Conservation (phyloP, 2,329 filamentous ascomycete genomes). For the Nigrospora oryzae region DNA sequence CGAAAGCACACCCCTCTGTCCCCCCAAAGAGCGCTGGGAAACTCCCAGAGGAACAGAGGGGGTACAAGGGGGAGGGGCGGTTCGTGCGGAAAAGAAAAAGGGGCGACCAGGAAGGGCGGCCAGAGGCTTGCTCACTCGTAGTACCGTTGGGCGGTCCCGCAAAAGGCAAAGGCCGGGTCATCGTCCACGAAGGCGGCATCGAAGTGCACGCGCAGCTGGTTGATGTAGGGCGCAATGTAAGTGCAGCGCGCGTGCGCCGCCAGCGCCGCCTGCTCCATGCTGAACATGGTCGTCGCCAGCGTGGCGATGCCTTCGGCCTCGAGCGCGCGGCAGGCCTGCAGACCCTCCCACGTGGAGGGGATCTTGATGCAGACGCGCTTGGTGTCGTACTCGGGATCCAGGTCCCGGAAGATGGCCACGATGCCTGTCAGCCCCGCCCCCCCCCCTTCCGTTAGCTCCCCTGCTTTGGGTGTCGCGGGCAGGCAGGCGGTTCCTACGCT, state of each 20-base stretch:
- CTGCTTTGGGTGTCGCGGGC: no score
- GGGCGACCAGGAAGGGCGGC: no score
- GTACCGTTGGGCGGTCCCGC: constrained; percentile 42
- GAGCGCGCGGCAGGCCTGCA: constrained; percentile 48
- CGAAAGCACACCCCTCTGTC: no score
- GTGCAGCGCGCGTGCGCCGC: constrained; percentile 49
- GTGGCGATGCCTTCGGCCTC: constrained; percentile 47
- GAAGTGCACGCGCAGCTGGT: constrained; percentile 56
- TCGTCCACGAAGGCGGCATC: constrained; percentile 39
- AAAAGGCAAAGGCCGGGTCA: constrained; percentile 40
- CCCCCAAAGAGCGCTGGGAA: no score
- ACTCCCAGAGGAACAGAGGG: no score
- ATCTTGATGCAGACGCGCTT: constrained; percentile 55
- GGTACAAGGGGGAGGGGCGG: no score
- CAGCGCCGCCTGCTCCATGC: constrained; percentile 33
- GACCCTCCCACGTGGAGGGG: constrained; percentile 53
- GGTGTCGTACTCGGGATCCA: constrained; percentile 33
- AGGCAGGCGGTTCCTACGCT: constrained; percentile 26
- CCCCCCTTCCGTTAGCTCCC: background rate
- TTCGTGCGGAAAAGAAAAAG: no score
- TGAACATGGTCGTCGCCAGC: constrained; percentile 55
- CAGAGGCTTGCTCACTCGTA: constrained; percentile 22
- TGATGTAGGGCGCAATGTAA: constrained; percentile 59
- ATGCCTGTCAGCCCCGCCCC: constrained; percentile 31
- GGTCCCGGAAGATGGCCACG: constrained; percentile 32